phyloP scores from a whole-genome alignment of 2,329 filamentous ascomycete species.

The Colletotrichum sansevieriae region DNA sequence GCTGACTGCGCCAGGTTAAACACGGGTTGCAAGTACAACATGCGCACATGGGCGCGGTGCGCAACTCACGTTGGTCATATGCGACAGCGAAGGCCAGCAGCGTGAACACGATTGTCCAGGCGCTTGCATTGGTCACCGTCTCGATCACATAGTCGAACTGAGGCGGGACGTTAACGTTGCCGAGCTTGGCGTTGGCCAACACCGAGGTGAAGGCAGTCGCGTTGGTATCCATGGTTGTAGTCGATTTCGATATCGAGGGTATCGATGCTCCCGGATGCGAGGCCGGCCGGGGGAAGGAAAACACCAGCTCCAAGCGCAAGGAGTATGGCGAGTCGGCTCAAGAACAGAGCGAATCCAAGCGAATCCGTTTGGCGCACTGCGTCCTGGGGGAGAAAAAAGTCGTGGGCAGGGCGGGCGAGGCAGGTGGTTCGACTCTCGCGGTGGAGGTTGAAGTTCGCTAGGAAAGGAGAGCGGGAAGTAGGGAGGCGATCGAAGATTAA shows the following conservation, averaged over 20 bases:
- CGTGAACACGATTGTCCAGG: conserved; percentile 74
- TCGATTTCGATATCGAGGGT: conserved; percentile 10
- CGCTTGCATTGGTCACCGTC: conserved; percentile 66
- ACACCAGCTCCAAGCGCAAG: conserved; percentile 22
- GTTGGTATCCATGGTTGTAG: conserved; percentile 63
- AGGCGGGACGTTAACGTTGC: conserved; percentile 63
- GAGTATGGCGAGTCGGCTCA: conserved; percentile 10
- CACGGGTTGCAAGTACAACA: neutral
- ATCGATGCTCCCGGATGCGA: conserved; percentile 4
- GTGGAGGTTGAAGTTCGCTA: conserved; percentile 25
- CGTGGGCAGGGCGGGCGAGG: conserved; percentile 16
- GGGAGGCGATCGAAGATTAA: conserved; percentile 32
- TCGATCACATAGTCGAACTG: conserved; percentile 69
- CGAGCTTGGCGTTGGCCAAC: conserved; percentile 70
- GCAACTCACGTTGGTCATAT: conserved; percentile 88
- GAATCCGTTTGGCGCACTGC: conserved; percentile 21
- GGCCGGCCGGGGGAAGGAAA: neutral
- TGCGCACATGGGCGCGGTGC: conserved; percentile 1
- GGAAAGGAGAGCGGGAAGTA: conserved; percentile 18
- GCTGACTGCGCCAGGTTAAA: conserved; percentile 66
- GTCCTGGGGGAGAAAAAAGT: conserved; percentile 1
- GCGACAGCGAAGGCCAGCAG: conserved; percentile 78
- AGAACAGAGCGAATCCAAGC: conserved; percentile 10
- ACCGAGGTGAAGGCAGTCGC: conserved; percentile 80
- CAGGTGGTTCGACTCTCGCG: conserved; percentile 29